Base-by-base conservation (phyloP, 108 stramenopile genomes). In the Cyclotella kingstonii region DNA sequence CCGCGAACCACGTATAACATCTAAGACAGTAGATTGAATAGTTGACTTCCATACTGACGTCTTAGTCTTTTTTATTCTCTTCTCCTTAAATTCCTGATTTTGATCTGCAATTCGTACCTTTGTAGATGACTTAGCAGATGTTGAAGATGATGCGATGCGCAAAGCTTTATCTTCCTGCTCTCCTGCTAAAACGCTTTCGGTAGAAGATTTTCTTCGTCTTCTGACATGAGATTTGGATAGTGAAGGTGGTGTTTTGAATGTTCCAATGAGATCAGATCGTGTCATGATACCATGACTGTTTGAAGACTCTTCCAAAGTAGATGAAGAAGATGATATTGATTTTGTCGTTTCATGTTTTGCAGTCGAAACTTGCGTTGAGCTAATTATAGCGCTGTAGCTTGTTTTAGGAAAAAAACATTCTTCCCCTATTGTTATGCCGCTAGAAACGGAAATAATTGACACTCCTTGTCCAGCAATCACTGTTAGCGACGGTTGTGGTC, bases 1-100 rank as follows among this genome's bases (percentile, higher is more conserved):
- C 19, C 11, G 43, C 19, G 28, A 11, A 29, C 48, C 42, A 57
- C 58, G 70, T 38, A 25, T 23, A 27, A 68, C 40, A 38, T 68
- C 66, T 51, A 57, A 48, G 42, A 70, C 61, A 39, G 61, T 44
- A 28, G 64, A 78, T 49, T 71, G 53, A 28, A 74, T 51, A 9
- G 27, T 68, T 39, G 30, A 41, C 33, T 66, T 63, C 70, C 66
- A 69, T 3, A 56, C 62, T 23, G 47, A 35, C 0, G 50, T 2
- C 23, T 60, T 35, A 14, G 55, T 15, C 27, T 60, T 9, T 30
- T 52, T 50, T 0, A 26, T 56, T 1, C n/a, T 19, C 2, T 19
- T 2, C 8, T 5, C 15, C 7, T 40, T 43, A 2, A 27, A 21
- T n/a, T 34, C 0, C 23, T 15, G 0, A 12, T 5, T 1, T 7